phyloP scores from a whole-genome alignment of 129 eudicot genomes.

The Lonicera japonica region DNA sequence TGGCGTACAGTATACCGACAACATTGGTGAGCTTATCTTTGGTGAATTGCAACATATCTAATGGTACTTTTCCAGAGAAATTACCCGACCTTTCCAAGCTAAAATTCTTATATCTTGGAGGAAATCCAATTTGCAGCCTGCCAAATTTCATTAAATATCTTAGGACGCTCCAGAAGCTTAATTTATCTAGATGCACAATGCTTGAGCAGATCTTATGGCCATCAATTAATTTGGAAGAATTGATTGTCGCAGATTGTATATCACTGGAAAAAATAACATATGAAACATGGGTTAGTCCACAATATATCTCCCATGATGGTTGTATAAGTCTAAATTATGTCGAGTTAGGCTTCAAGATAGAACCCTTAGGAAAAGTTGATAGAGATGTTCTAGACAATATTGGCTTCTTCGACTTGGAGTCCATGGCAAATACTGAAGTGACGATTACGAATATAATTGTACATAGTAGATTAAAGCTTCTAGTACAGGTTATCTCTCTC shows the following conservation, averaged over 20 bases:
- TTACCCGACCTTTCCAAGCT: background rate
- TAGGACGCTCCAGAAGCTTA: background rate
- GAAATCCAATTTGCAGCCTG: conserved; percentile 8
- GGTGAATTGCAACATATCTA: background rate
- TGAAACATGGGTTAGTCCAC: background rate
- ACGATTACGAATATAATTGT: background rate
- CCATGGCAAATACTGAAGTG: too few relatives aligned
- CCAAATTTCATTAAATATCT: conserved; percentile 9
- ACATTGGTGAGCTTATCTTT: conserved; percentile 5
- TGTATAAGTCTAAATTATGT: background rate
- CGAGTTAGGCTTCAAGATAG: background rate
- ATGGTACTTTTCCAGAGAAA: background rate
- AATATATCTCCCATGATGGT: fast-evolving
- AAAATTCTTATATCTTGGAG: background rate
- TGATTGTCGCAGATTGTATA: background rate
- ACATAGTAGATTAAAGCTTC: background rate
- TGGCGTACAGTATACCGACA: too few relatives aligned
- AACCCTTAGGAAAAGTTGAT: background rate
- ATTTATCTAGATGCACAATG: fast-evolving
- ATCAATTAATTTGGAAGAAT: background rate
- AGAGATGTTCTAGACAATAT: too few relatives aligned
- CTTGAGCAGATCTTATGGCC: background rate
- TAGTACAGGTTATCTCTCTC: conserved; percentile 6
- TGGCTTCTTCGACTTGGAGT: too few relatives aligned
- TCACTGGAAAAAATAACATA: background rate